Conservation (phyloP, 2,329 filamentous ascomycete genomes). For the Rhynchosporium agropyri region DNA sequence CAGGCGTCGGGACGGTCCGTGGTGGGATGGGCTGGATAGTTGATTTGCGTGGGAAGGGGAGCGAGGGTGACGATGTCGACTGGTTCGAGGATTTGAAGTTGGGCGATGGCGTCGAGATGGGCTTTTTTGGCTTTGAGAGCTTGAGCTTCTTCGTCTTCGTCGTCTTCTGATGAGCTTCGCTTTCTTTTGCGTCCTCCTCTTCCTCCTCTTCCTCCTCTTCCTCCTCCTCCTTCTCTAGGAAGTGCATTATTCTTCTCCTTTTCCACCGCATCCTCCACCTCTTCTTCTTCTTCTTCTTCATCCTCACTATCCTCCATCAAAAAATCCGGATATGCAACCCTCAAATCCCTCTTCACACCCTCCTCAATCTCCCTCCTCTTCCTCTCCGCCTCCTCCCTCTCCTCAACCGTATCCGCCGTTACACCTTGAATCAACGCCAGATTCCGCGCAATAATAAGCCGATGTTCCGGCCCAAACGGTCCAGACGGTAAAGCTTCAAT, state of each 20-base stretch:
- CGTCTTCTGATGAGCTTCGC: neutral
- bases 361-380: conserved; percentile 1
- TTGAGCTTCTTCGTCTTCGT: neutral
- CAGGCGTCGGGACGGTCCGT: conserved; percentile 32
- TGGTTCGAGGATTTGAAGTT: neutral
- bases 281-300: neutral
- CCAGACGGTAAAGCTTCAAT: neutral
- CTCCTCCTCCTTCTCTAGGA: neutral
- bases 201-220: too few relatives aligned
- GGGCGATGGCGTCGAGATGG: neutral
- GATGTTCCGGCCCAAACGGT: neutral
- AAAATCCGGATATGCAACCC: neutral
- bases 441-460: neutral
- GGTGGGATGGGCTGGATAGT: conserved; percentile 25
- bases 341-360: neutral
- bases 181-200: neutral
- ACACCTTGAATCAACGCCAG: conserved; percentile 2
- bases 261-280: too few relatives aligned
- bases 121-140: neutral
- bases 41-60: conserved; percentile 25
- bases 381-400: conserved; percentile 5
- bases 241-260: neutral
- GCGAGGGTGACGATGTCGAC: conserved; percentile 20
- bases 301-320: neutral
- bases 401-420: neutral